Conservation (phyloP, 306 rosid genomes). For the Medicago ruthenica region DNA sequence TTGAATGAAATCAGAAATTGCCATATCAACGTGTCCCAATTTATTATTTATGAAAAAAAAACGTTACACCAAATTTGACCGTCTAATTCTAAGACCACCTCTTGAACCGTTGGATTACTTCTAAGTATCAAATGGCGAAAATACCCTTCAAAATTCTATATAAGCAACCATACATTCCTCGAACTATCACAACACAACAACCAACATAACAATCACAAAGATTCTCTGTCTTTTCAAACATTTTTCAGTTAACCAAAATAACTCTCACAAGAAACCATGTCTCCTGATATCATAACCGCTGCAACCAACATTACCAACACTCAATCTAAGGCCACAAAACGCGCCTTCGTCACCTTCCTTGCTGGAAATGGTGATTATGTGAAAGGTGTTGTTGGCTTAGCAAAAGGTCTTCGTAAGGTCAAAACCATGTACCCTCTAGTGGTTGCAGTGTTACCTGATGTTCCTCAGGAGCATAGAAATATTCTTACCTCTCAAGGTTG, state of each 20-base stretch:
- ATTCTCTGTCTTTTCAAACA: neutral
- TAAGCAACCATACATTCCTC: slow-evolving; percentile 32
- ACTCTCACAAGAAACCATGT: slow-evolving; percentile 47
- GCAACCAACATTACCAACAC: slow-evolving; percentile 1
- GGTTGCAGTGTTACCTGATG: slow-evolving; percentile 85
- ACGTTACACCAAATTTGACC: neutral
- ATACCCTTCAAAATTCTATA: slow-evolving; percentile 51
- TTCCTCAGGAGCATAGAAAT: slow-evolving; percentile 74
- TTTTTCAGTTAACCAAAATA: neutral
- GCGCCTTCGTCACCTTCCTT: slow-evolving; percentile 78
- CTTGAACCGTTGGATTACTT: slow-evolving; percentile 29
- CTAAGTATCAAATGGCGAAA: neutral
- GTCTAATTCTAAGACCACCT: neutral
- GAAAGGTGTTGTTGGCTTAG: slow-evolving; percentile 87
- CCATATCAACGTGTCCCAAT: too few species aligned
- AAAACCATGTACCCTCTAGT: slow-evolving; percentile 71
- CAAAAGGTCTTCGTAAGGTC: slow-evolving; percentile 75
- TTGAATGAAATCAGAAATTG: too few species aligned
- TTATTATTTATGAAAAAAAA: too few species aligned
- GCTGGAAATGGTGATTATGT: slow-evolving; percentile 84
- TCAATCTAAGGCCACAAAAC: slow-evolving; percentile 22
- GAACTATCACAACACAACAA: neutral
- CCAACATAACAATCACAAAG: slow-evolving; percentile 17
- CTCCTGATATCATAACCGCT: slow-evolving; percentile 50
- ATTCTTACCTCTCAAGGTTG: slow-evolving; percentile 72